phyloP scores from a whole-genome alignment of 129 eudicot species.

The Pseudognaphalium luteoalbum region DNA sequence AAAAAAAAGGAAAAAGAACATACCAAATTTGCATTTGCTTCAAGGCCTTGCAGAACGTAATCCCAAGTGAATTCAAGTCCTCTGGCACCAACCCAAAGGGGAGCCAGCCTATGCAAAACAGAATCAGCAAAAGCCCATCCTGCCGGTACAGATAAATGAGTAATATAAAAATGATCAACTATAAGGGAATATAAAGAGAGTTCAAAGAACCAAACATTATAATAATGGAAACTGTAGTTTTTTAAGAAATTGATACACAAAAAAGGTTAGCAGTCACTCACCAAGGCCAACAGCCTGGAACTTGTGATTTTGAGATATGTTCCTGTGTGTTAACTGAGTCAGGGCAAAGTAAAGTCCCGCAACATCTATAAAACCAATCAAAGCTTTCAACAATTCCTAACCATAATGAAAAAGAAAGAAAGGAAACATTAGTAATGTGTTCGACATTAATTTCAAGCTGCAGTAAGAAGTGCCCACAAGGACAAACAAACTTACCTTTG shows the following conservation, averaged over 20 bases:
- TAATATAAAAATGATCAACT: conserved; percentile 1
- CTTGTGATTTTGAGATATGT: conserved; percentile 95
- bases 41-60: conserved; percentile 90
- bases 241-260: background rate
- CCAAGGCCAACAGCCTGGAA: conserved; percentile 99
- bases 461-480: background rate
- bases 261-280: conserved; percentile 37
- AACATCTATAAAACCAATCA: conserved; percentile 89
- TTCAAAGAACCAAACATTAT: background rate
- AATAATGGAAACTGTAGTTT: background rate
- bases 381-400: conserved; percentile 88
- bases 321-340: conserved; percentile 92
- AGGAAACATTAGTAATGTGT: background rate
- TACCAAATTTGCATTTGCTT: conserved; percentile 98
- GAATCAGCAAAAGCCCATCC: conserved; percentile 99
- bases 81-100: conserved; percentile 99
- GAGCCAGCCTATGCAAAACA: conserved; percentile 89
- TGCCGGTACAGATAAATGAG: conserved; percentile 31
- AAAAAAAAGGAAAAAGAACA: background rate
- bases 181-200: background rate
- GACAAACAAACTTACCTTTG: background rate
- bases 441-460: background rate
- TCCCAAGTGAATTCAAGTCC: conserved; percentile 99
- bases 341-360: conserved; percentile 97
- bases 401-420: conserved; percentile 10